These are phyloP conservation scores for Fraxinus dipetala DNA, from an alignment of 305 asterid species.

Conservation along the genomic window DNA sequence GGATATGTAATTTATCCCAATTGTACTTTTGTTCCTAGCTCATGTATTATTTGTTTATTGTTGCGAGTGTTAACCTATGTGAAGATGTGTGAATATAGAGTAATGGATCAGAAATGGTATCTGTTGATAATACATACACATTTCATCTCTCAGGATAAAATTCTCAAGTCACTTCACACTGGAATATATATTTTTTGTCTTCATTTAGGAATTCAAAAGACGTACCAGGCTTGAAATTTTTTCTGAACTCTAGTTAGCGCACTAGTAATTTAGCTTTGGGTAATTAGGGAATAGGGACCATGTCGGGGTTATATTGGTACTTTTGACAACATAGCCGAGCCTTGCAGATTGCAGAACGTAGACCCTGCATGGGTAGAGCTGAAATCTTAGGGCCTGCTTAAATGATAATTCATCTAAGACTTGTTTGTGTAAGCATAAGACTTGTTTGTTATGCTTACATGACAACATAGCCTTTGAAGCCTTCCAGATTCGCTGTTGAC, in stretches of 20 bases:
- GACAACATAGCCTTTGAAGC: not conserved
- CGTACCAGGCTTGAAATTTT: not conserved
- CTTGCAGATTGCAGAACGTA: not conserved
- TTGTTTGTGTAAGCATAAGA: not conserved
- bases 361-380: not conserved
- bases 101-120: not conserved
- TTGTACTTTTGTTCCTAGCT: not conserved
- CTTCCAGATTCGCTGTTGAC: not conserved
- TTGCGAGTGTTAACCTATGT: not conserved
- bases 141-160: not conserved
- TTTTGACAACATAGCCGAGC: not conserved
- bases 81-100: not conserved
- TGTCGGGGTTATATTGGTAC: not conserved
- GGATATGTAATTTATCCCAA: not conserved
- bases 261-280: not conserved
- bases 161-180: not conserved
- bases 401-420: not conserved
- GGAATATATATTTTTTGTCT: not conserved
- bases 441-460: not conserved
- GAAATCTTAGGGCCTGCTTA: not conserved
- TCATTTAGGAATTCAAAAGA: not conserved
- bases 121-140: not conserved
- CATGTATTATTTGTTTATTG: not conserved
- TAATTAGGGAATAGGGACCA: not conserved
- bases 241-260: not conserved